Conservation (phyloP, 2,329 filamentous ascomycete species). For the Aspergillus tamarii region DNA sequence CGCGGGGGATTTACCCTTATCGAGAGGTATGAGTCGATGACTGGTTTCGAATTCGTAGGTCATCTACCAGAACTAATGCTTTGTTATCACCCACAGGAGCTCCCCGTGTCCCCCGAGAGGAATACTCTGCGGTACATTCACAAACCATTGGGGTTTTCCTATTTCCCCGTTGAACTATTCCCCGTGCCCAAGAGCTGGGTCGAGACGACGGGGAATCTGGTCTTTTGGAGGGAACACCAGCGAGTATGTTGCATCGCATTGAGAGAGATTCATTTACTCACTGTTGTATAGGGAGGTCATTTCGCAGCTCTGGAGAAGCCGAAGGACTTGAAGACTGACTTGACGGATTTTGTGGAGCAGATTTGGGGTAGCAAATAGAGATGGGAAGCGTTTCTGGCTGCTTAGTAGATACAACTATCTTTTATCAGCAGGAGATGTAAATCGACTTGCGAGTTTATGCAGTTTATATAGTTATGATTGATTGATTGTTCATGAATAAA, state of each 20-base stretch:
- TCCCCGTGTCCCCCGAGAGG: background rate
- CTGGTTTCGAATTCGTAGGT: background rate
- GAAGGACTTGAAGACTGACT: slow-evolving; percentile 47
- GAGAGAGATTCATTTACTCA: background rate
- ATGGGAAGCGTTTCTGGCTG: background rate
- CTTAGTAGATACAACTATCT: no score
- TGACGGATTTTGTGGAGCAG: slow-evolving; percentile 40
- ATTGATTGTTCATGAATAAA: no score
- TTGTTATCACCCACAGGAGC: background rate
- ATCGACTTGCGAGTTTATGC: no score
- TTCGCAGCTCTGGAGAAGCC: slow-evolving; percentile 54
- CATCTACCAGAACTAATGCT: background rate
- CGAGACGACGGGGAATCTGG: slow-evolving; percentile 41
- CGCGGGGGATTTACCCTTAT: slow-evolving; percentile 38
- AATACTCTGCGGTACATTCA: slow-evolving; percentile 30
- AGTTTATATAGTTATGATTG: no score
- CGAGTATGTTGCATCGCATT: slow-evolving; percentile 26
- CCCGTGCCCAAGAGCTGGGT: slow-evolving; percentile 44
- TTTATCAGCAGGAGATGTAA: no score
- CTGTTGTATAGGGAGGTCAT: slow-evolving; percentile 51
- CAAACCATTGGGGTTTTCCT: slow-evolving; percentile 53
- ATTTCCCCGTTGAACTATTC: slow-evolving; percentile 49
- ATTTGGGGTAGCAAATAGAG: slow-evolving; percentile 27
- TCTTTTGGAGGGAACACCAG: slow-evolving; percentile 40
- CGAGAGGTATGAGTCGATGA: slow-evolving; percentile 26